Conservation (phyloP, 1,284 basidiomycete species). For the Malassezia cuniculi region DNA sequence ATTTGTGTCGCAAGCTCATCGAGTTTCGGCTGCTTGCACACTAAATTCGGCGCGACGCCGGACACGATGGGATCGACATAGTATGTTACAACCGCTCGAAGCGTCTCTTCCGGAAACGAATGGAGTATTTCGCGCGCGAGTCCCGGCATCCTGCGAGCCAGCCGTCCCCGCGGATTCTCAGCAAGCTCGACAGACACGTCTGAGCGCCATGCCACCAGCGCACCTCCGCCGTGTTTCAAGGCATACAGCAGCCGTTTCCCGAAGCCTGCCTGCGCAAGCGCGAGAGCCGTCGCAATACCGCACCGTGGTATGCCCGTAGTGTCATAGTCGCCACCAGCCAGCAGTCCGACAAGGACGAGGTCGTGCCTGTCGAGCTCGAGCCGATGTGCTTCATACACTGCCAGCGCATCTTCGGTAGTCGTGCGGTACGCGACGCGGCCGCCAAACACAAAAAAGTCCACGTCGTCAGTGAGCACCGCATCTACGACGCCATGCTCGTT, state of each 20-base stretch:
- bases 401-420: constrained; percentile 41
- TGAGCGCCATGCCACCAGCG: constrained; percentile 17
- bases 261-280: constrained; percentile 48
- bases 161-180: constrained; percentile 18
- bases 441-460: constrained; percentile 82
- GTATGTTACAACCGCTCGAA: constrained; percentile 16
- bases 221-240: constrained; percentile 26
- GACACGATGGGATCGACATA: constrained; percentile 21
- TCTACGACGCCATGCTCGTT: constrained; percentile 71
- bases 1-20: no score
- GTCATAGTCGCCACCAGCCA: constrained; percentile 82
- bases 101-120: constrained; percentile 13
- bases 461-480: constrained; percentile 80
- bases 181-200: constrained; percentile 21
- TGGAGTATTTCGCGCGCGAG: constrained; percentile 16
- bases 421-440: constrained; percentile 67
- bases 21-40: no score
- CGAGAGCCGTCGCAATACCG: constrained; percentile 44
- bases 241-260: constrained; percentile 52
- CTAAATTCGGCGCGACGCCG: no score
- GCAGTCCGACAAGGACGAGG: constrained; percentile 69
- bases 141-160: constrained; percentile 14
- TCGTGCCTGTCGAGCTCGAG: constrained; percentile 53
- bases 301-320: constrained; percentile 33
- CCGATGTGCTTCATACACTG: constrained; percentile 61